Base-by-base conservation (phyloP, 768 basidiomycete genomes). In the Termitomyces sp. region DNA sequence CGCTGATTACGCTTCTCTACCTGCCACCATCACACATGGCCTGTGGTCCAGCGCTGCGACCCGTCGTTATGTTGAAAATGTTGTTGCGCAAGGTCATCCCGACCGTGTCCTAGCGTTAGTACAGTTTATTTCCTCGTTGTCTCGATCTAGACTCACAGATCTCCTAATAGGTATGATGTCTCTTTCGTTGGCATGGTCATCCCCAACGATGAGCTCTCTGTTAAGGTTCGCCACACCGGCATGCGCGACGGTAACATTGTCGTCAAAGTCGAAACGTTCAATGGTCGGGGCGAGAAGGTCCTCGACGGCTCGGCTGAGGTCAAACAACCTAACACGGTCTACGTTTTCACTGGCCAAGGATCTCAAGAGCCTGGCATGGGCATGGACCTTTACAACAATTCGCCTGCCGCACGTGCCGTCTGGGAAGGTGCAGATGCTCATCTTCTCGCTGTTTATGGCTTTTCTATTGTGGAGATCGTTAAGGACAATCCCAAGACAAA, bases 311-410 rank as follows among this genome's bases (percentile, higher is more conserved):
- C 90, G 14, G 93, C 95, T 3, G 94, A 98, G 71, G 94, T 98
- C 59, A 85, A 86, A 3, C 97, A 99, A 70, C 87, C 95, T 2
- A 81, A 84, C 17, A 96, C 95, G 5, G 93, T 92, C 34, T 98
- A 98, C 63, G 94, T 97, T 63, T 98, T 98, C 80, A 98, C 96
- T 40, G 96, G 96, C 31, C 96, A 98, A 70, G 96, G 96, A 54
- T 98, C 95, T 6, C 96, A 98, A 70, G 96, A 98, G 73, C 87
- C 88, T 45, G 94, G 96, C 19, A 98, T 99, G 97, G 97, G 97
- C 19, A 98, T 99, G 95, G 95, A 98, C 63, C 83, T 99, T 2
- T 99, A 98, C 81, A 89, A 85, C 69, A 83, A 73, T 62, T 98
- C 95, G 5, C 89, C 94, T 43, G 94, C 95, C 19, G 97, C 97